These are phyloP conservation scores for Pyrenula massariospora DNA, from an alignment of 495 filamentous ascomycete genomes.

Conservation along the genomic window DNA sequence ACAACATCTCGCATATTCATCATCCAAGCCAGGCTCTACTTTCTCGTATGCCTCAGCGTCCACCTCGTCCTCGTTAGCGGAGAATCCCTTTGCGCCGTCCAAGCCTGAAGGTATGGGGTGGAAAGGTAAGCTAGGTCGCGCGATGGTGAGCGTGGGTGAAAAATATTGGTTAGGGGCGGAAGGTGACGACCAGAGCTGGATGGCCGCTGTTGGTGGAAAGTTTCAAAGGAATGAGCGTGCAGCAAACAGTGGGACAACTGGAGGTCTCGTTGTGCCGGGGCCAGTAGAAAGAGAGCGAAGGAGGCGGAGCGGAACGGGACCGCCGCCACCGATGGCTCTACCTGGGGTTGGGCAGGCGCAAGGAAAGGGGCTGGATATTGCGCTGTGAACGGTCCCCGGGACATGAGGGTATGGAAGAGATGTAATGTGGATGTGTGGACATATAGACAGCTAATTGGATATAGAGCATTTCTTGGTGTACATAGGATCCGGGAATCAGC, in stretches of 20 bases:
- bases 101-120: constrained; percentile 62
- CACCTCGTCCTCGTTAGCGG: constrained; percentile 31
- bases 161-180: constrained; percentile 66
- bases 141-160: constrained; percentile 57
- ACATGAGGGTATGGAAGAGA: neutral
- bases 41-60: constrained; percentile 24
- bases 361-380: neutral
- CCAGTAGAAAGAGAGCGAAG: constrained; percentile 55
- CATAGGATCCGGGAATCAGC: neutral
- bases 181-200: constrained; percentile 44
- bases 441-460: neutral
- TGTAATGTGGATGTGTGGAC: neutral
- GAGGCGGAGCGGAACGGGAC: constrained; percentile 56
- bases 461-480: neutral
- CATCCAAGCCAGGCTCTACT: constrained; percentile 31
- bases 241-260: constrained; percentile 2
- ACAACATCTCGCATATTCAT: constrained; percentile 34
- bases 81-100: constrained; percentile 59
- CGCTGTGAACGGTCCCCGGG: neutral
- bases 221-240: constrained; percentile 30
- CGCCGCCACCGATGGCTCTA: constrained; percentile 22
- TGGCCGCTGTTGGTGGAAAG: constrained; percentile 41
- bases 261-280: constrained; percentile 26
- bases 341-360: neutral
- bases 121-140: constrained; percentile 59